Evolutionary conservation across 2,329 filamentous ascomycete species (phyloP).

Genomic region (Botrytis paeoniae): DNA sequence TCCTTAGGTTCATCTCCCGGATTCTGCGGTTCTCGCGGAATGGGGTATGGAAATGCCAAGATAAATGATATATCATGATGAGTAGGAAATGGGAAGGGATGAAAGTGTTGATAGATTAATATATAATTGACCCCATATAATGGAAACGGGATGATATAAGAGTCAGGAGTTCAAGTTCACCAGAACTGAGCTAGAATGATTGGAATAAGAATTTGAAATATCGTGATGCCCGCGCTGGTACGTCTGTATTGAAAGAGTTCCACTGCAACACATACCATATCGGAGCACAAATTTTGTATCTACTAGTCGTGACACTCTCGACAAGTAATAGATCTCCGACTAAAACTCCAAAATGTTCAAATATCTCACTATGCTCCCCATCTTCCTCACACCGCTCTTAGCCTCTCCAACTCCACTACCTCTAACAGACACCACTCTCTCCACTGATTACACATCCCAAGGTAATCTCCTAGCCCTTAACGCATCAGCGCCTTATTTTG

Average conservation of each 20-base stretch:
- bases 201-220: not conserved
- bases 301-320: too few relatives aligned
- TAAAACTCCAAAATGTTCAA: not conserved
- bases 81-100: not conserved
- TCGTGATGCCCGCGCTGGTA: not conserved
- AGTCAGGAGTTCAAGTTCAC: not conserved
- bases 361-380: not conserved
- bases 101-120: not conserved
- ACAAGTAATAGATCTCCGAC: not conserved
- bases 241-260: not conserved
- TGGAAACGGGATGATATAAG: not conserved
- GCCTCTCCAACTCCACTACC: not conserved
- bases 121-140: too few relatives aligned
- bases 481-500: constrained; percentile 6
- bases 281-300: not conserved
- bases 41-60: not conserved
- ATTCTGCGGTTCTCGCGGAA: not conserved
- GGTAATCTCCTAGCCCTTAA: constrained; percentile 3
- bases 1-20: not conserved
- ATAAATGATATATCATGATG: not conserved
- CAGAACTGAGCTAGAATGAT: not conserved
- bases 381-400: not conserved
- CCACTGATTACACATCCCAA: constrained; percentile 5
- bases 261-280: not conserved
- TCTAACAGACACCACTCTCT: not conserved